These are phyloP conservation scores for Bacterosira constricta DNA, from an alignment of 108 stramenopile species.

Conservation along the genomic window DNA sequence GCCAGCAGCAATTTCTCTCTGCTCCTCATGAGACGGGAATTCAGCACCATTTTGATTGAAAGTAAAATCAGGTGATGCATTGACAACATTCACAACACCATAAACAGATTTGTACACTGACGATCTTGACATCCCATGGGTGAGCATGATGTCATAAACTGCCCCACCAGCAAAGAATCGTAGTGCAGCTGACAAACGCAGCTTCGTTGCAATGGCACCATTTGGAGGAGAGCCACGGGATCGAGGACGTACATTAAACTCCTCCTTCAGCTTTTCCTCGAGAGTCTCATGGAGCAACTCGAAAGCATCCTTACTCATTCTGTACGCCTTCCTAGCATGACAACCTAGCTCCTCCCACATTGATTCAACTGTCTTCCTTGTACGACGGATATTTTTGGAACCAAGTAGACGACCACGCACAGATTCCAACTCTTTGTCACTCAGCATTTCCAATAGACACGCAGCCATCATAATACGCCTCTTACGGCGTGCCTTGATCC, in stretches of 20 bases:
- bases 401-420: constrained; percentile 1
- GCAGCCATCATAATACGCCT: too few species aligned
- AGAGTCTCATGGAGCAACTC: too few species aligned
- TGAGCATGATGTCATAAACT: constrained; percentile 7
- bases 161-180: constrained; percentile 23
- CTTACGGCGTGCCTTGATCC: too few species aligned
- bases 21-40: constrained; percentile 16
- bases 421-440: too few species aligned
- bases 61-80: neutral
- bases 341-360: neutral
- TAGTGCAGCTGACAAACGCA: constrained; percentile 4
- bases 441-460: too few species aligned
- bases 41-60: neutral
- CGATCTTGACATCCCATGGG: neutral
- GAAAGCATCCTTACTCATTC: neutral
- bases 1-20: constrained; percentile 1
- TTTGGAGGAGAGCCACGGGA: too few species aligned
- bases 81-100: constrained; percentile 4
- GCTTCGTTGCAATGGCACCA: too few species aligned
- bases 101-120: constrained; percentile 11
- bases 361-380: neutral
- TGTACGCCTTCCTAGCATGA: neutral
- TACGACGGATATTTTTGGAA: neutral
- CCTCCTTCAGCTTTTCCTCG: too few species aligned
- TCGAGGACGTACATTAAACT: too few species aligned